phyloP scores from a whole-genome alignment of 176 grass and related monocot genomes.

The Carex cristatella region DNA sequence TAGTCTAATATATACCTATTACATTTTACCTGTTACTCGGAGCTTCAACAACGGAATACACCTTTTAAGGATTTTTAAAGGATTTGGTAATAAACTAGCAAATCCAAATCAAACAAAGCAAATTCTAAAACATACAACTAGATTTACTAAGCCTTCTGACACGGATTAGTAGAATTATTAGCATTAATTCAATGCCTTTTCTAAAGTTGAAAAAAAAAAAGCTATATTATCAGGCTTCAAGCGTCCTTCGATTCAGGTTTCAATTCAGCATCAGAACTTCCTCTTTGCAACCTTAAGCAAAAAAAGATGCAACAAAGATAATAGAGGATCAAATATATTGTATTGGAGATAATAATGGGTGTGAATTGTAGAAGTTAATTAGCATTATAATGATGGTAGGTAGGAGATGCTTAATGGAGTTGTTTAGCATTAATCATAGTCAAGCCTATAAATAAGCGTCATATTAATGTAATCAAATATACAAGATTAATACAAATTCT shows the following conservation, averaged over 20 bases:
- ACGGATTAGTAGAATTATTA: constrained; percentile 15
- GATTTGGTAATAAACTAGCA: constrained; percentile 14
- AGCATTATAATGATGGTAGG: too few relatives aligned
- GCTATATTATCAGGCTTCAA: background rate
- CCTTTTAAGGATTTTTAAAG: background rate
- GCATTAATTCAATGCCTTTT: background rate
- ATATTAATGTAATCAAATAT: too few relatives aligned
- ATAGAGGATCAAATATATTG: too few relatives aligned
- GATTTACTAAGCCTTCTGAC: background rate
- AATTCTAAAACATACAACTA: constrained; percentile 8
- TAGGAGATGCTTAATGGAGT: too few relatives aligned
- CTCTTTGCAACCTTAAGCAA: background rate
- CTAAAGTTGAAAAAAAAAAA: background rate
- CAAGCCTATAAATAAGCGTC: too few relatives aligned
- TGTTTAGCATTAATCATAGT: too few relatives aligned
- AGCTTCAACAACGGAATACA: background rate
- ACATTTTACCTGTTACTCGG: background rate
- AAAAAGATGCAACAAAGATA: background rate
- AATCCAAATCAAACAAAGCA: background rate
- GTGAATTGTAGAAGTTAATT: too few relatives aligned
- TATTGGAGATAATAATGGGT: too few relatives aligned
- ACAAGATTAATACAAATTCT: too few relatives aligned
- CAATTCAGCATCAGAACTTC: constrained; percentile 10
- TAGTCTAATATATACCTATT: constrained; percentile 6
- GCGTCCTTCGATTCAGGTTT: background rate